These are phyloP conservation scores for Camellia lanceoleosa DNA, from an alignment of 148 eudicot genomes.

Conservation along the genomic window DNA sequence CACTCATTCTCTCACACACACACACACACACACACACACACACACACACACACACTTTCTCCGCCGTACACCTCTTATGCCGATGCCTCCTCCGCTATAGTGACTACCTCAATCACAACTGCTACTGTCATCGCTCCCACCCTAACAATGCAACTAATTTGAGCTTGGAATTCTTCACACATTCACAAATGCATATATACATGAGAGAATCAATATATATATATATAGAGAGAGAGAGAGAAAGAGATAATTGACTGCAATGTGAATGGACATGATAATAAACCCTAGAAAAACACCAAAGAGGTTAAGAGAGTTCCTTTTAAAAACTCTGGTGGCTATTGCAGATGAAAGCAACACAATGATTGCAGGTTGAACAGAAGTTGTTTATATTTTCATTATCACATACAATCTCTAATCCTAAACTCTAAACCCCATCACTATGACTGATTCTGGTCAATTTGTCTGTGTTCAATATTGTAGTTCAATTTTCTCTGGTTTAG, in stretches of 20 bases:
- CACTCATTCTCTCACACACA: too few species aligned
- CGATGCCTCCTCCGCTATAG: too few species aligned
- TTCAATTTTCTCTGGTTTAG: too few species aligned
- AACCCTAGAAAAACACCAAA: slow-evolving; percentile 75
- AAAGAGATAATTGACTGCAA: slow-evolving; percentile 48
- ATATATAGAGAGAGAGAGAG: not conserved
- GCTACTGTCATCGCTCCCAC: slow-evolving; percentile 50
- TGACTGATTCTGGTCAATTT: too few species aligned
- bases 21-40: too few species aligned
- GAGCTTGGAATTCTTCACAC: not conserved
- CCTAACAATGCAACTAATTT: slow-evolving; percentile 27
- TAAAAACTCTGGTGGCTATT: slow-evolving; percentile 63
- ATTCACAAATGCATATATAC: not conserved
- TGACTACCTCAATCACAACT: too few species aligned
- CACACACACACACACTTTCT: too few species aligned
- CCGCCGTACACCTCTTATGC: too few species aligned
- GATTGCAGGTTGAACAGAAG: slow-evolving; percentile 39
- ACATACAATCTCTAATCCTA: not conserved
- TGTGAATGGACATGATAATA: slow-evolving; percentile 62
- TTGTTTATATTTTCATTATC: slow-evolving; percentile 13
- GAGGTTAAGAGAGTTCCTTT: slow-evolving; percentile 67
- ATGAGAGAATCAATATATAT: too few species aligned
- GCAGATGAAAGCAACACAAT: slow-evolving; percentile 50
- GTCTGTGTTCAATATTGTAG: too few species aligned
- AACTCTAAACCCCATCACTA: too few species aligned